Base-by-base conservation (phyloP, 2,329 filamentous ascomycete species). In the Venturia carpophila region DNA sequence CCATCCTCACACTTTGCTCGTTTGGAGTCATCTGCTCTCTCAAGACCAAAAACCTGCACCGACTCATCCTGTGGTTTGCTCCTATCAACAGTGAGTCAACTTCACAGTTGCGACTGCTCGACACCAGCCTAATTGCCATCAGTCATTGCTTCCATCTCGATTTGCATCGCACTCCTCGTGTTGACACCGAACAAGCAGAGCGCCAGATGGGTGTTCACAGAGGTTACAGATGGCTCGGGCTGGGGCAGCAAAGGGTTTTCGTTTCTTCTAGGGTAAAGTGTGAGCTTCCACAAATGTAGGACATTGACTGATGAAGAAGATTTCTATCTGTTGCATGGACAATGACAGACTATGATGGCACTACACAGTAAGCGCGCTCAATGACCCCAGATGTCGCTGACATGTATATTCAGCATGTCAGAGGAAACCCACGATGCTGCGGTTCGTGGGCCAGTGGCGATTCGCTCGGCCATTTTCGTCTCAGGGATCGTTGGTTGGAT, bases 291-390 rank as follows among this genome's bases (percentile, higher is more conserved):
- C 21, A n/a, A 1, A 42, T 13, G 74, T 78, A 10, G 74, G 75
- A 52, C 77, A 75, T 74, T 39, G 42, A 63, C 37, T 62, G 13
- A 24, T 34, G 58, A 79, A 78, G 11, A 17, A 58, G 52, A 34
- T 83, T 83, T 68, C 73, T 84, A 6, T 82, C 81, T 19, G 82
- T 84, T 17, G 80, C 82, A 27, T 84, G 82, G 82, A 86, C 84
- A n/a, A 87, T 88, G 84, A 88, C 85, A 6, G 85, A 87, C 71
- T 87, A 87, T 71, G 85, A 87, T 69, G 84, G 82, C 58, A 88
- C 85, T 13, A 87, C 85, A 6, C 85, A 87, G 80, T 83, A 74
- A 72, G 78, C 74, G 65, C 67, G 60, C 15, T 55, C 34, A 66
- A 27, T 67, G 68, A 68, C n/a, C 39, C 1, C 60, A 21, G 10